These are phyloP conservation scores for Cucumis cinereus DNA, from an alignment of 306 rosid genomes.

Conservation along the genomic window DNA sequence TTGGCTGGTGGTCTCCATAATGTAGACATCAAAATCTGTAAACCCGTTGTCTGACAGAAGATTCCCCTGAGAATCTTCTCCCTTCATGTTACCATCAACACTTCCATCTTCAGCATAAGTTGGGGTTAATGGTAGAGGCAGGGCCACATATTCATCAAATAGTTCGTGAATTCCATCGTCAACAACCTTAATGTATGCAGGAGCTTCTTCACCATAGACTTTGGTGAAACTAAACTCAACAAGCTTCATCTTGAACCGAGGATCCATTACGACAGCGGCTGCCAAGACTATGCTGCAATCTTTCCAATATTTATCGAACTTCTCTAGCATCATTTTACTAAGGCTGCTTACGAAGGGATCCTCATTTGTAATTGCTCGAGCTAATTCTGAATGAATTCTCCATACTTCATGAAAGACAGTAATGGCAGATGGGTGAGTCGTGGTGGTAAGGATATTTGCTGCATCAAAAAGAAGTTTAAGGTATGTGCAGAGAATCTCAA, in stretches of 20 bases:
- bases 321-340: constrained; percentile 44
- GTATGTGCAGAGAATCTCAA: constrained; percentile 55
- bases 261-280: constrained; percentile 85
- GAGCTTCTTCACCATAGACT: constrained; percentile 65
- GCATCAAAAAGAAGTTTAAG: constrained; percentile 71
- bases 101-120: constrained; percentile 60
- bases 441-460: constrained; percentile 48
- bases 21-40: constrained; percentile 80
- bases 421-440: constrained; percentile 51
- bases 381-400: constrained; percentile 69
- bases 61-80: constrained; percentile 39
- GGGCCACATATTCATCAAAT: constrained; percentile 62
- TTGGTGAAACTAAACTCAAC: constrained; percentile 89
- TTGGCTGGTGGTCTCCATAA: constrained; percentile 86
- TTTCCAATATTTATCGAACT: constrained; percentile 70
- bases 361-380: constrained; percentile 42
- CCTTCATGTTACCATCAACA: constrained; percentile 23
- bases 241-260: constrained; percentile 93
- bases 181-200: constrained; percentile 49
- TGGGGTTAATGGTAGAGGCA: constrained; percentile 81
- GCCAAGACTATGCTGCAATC: constrained; percentile 75
- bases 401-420: constrained; percentile 84
- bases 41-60: constrained; percentile 61
- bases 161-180: constrained; percentile 87
- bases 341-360: constrained; percentile 48